phyloP scores from a whole-genome alignment of 2,329 filamentous ascomycete genomes.

The Colletotrichum kahawae region DNA sequence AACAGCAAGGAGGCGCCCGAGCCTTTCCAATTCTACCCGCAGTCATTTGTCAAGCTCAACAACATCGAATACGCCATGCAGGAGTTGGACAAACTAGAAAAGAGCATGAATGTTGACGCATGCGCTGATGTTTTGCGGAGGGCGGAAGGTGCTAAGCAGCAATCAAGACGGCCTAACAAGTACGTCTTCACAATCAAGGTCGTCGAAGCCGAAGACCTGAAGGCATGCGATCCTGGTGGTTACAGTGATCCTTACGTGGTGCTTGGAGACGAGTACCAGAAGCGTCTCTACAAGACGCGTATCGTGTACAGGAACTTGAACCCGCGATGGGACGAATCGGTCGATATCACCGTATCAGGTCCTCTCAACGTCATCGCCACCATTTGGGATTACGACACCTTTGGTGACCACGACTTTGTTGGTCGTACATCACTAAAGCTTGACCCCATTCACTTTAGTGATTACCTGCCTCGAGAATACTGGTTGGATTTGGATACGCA shows the following conservation, averaged over 20 bases:
- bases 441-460: conserved; percentile 96
- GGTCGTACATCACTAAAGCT: conserved; percentile 96
- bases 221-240: conserved; percentile 95
- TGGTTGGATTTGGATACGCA: conserved; percentile 98
- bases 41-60: conserved; percentile 98
- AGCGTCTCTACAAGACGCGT: conserved; percentile 91
- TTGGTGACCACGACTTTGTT: conserved; percentile 97
- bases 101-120: conserved; percentile 86
- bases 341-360: conserved; percentile 92
- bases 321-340: conserved; percentile 95
- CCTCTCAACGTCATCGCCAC: conserved; percentile 95
- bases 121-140: conserved; percentile 83
- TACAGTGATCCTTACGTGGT: conserved; percentile 97
- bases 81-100: conserved; percentile 89
- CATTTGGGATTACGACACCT: conserved; percentile 97
- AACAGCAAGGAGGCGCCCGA: conserved; percentile 90
- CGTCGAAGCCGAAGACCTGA: conserved; percentile 95
- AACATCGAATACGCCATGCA: conserved; percentile 95
- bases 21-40: conserved; percentile 89
- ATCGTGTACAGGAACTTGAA: conserved; percentile 91
- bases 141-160: conserved; percentile 70
- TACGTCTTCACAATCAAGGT: conserved; percentile 99
- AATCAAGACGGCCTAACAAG: conserved; percentile 73
- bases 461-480: conserved; percentile 94
- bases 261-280: conserved; percentile 96